phyloP scores from a whole-genome alignment of 805 yeast genomes.

The Blastobotrys terrestris region DNA sequence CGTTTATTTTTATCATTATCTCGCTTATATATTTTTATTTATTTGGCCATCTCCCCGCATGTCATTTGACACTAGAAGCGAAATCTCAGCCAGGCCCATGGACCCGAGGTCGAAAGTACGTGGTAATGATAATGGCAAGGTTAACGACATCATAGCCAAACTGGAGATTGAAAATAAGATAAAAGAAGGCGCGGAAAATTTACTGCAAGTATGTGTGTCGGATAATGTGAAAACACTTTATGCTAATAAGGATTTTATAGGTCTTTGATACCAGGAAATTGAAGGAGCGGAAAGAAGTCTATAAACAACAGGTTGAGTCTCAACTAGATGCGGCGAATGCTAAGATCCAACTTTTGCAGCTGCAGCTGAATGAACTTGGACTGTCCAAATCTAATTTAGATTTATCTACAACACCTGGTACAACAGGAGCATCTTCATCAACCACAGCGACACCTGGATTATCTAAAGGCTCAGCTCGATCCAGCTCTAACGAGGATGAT shows the following conservation, averaged over 20 bases:
- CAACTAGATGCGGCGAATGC: conserved; percentile 28
- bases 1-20: background rate
- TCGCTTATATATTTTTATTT: too few relatives aligned
- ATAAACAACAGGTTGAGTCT: conserved; percentile 21
- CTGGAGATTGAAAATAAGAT: conserved; percentile 33
- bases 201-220: conserved; percentile 32
- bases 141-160: conserved; percentile 26
- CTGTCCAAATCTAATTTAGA: conserved; percentile 3
- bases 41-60: background rate
- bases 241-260: background rate
- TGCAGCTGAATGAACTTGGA: conserved; percentile 19
- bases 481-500: background rate
- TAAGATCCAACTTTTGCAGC: conserved; percentile 21
- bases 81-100: background rate
- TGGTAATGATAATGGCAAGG: conserved; percentile 8
- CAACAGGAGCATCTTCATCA: background rate
- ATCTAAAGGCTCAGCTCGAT: conserved; percentile 2
- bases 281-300: conserved; percentile 17
- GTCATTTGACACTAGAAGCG: background rate
- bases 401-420: background rate
- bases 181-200: conserved; percentile 33
- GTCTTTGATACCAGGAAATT: conserved; percentile 19
- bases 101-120: background rate
- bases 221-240: background rate
- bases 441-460: background rate